phyloP scores from a whole-genome alignment of 352 stramenopile genomes.

The Albugo candida region DNA sequence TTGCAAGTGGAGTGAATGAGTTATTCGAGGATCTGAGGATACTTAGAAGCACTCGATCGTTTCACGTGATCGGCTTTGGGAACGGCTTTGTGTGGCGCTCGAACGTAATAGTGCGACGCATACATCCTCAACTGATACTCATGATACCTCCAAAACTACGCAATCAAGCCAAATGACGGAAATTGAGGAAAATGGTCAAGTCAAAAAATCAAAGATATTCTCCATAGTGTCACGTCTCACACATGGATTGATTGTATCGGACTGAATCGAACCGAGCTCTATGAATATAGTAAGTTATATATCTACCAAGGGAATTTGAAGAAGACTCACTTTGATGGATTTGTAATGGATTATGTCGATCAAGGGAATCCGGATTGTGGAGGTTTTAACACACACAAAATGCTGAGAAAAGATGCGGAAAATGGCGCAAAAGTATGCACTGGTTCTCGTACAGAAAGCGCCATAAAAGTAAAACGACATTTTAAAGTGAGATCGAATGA shows the following conservation, averaged over 20 bases:
- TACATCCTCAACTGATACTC: no score
- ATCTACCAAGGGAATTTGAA: constrained; percentile 38
- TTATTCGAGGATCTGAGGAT: constrained; percentile 76
- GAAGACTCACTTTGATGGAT: constrained; percentile 51
- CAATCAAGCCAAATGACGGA: no score
- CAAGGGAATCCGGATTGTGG: constrained; percentile 30
- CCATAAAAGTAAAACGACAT: not conserved
- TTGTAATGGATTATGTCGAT: constrained; percentile 34
- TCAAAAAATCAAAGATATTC: no score
- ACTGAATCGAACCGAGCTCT: constrained; percentile 35
- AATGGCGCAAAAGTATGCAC: constrained; percentile 19
- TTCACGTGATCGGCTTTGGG: constrained; percentile 79
- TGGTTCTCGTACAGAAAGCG: no score
- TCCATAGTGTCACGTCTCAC: constrained; percentile 8
- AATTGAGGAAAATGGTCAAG: no score
- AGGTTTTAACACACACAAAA: constrained; percentile 37
- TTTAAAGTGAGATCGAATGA: no score
- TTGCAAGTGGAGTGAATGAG: constrained; percentile 62
- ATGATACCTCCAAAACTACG: no score
- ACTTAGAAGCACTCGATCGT: constrained; percentile 36
- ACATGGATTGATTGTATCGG: constrained; percentile 47
- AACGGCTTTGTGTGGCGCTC: constrained; percentile 37
- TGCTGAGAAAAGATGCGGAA: constrained; percentile 43
- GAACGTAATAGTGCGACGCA: constrained; percentile 17
- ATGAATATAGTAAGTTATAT: constrained; percentile 38